These are phyloP conservation scores for Tylopilus orsonianus DNA, from an alignment of 1,284 basidiomycete genomes.

Conservation along the genomic window DNA sequence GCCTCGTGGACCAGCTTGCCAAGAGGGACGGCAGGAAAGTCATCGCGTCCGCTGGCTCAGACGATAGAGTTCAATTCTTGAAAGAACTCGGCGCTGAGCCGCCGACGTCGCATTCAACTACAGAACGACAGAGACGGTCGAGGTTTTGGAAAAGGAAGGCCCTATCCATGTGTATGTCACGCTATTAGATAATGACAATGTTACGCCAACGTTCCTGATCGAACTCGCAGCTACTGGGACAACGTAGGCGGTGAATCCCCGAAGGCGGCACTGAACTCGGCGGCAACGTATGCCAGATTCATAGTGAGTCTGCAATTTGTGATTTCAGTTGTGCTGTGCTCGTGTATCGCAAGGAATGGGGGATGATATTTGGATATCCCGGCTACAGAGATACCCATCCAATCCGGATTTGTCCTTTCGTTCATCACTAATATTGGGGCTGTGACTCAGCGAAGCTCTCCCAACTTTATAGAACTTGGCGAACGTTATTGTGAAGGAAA, in stretches of 20 bases:
- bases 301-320: slow-evolving; percentile 14
- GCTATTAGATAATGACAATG: background rate
- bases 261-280: slow-evolving; percentile 53
- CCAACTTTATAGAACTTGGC: slow-evolving; percentile 10
- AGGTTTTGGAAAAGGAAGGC: slow-evolving; percentile 25
- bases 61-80: slow-evolving; percentile 40
- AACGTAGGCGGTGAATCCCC: slow-evolving; percentile 69
- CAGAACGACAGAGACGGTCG: slow-evolving; percentile 32
- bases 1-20: slow-evolving; percentile 34
- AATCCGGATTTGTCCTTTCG: slow-evolving; percentile 6
- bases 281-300: slow-evolving; percentile 53
- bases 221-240: slow-evolving; percentile 43
- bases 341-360: slow-evolving; percentile 18
- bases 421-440: too few relatives aligned
- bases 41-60: slow-evolving; percentile 40
- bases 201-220: background rate
- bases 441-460: background rate
- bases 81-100: slow-evolving; percentile 40
- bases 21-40: slow-evolving; percentile 40
- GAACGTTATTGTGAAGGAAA: slow-evolving; percentile 7
- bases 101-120: slow-evolving; percentile 41
- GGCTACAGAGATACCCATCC: too few relatives aligned
- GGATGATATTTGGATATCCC: slow-evolving; percentile 14
- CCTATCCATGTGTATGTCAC: slow-evolving; percentile 22
- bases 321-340: background rate